Conservation (phyloP, 176 grass and related monocot genomes). For the Zea mays region DNA sequence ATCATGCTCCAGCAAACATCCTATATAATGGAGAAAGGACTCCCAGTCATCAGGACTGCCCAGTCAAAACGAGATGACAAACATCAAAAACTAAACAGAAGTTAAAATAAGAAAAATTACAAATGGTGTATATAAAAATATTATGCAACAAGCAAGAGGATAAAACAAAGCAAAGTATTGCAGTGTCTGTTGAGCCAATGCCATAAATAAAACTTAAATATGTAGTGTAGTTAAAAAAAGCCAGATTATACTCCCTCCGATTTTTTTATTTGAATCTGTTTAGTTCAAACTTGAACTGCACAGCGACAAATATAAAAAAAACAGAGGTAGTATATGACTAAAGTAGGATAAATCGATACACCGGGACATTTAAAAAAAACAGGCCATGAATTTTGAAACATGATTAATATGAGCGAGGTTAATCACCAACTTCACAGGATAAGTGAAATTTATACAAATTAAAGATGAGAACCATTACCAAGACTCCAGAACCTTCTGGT, state of each 20-base stretch:
- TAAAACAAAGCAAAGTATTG: slow-evolving; percentile 23
- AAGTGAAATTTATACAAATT: slow-evolving; percentile 21
- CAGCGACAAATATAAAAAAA: no score
- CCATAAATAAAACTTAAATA: slow-evolving; percentile 9
- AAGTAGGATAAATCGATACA: slow-evolving; percentile 8
- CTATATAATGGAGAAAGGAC: slow-evolving; percentile 93
- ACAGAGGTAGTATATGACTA: no score
- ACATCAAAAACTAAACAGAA: slow-evolving; percentile 52
- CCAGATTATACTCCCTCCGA: background rate
- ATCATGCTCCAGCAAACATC: slow-evolving; percentile 87
- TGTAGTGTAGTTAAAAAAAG: background rate
- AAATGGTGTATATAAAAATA: slow-evolving; percentile 23
- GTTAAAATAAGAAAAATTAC: slow-evolving; percentile 2
- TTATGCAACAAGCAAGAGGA: slow-evolving; percentile 18
- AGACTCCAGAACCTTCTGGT: slow-evolving; percentile 74
- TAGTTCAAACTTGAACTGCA: no score
- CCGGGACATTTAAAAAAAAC: background rate
- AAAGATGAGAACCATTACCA: slow-evolving; percentile 56
- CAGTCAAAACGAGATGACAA: slow-evolving; percentile 56
- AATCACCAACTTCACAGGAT: slow-evolving; percentile 9
- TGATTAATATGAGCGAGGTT: background rate
- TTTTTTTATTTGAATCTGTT: no score
- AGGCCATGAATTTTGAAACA: background rate
- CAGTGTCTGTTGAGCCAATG: background rate
- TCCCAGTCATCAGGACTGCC: slow-evolving; percentile 99